Evolutionary conservation across 805 yeast species (phyloP).

Genomic region (Pichia deserticola): DNA sequence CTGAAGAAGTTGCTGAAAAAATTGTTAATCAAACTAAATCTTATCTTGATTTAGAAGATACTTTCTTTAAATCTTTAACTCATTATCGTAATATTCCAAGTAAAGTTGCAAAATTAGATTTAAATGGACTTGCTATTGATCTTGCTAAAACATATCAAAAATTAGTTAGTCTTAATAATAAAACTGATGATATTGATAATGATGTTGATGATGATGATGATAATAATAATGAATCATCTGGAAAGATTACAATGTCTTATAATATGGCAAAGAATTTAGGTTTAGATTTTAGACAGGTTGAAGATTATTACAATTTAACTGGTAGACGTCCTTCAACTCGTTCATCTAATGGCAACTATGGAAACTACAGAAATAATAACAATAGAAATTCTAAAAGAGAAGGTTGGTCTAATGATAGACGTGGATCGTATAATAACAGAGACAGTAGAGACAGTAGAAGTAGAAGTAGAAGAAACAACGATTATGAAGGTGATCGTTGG

Average conservation of each 20-base stretch:
- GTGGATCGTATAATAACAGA: slow-evolving; percentile 5
- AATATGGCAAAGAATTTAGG: slow-evolving; percentile 22
- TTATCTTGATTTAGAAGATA: slow-evolving; percentile 10
- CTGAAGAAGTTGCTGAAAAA: slow-evolving; percentile 27
- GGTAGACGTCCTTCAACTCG: slow-evolving; percentile 18
- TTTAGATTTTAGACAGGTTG: slow-evolving; percentile 19
- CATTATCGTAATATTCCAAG: slow-evolving; percentile 19
- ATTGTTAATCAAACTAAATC: slow-evolving; percentile 15
- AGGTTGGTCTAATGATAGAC: slow-evolving; percentile 8
- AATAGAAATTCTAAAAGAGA: slow-evolving; percentile 11
- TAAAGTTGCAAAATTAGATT: slow-evolving; percentile 25
- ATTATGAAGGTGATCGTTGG: slow-evolving; percentile 7
- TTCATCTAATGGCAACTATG: not conserved
- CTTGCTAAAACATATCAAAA: slow-evolving; percentile 25
- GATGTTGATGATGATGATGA: slow-evolving; percentile 4
- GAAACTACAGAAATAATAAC: slow-evolving; percentile 4
- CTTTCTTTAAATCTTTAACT: slow-evolving; percentile 13
- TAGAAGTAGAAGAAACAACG: not conserved
- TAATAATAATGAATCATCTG: slow-evolving; percentile 10
- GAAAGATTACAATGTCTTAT: slow-evolving; percentile 9
- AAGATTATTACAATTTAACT: slow-evolving; percentile 26
- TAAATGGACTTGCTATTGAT: slow-evolving; percentile 28
- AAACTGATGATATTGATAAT: slow-evolving; percentile 3
- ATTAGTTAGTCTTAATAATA: slow-evolving; percentile 15
- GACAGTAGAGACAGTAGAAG: slow-evolving; percentile 4